A percentile compares a stretch with the other conserved stretches of the same genome.
These are phyloP conservation scores for Coemansia sp. DNA, from an alignment of 192 early-diverging fungal species.

Conservation along the genomic window DNA sequence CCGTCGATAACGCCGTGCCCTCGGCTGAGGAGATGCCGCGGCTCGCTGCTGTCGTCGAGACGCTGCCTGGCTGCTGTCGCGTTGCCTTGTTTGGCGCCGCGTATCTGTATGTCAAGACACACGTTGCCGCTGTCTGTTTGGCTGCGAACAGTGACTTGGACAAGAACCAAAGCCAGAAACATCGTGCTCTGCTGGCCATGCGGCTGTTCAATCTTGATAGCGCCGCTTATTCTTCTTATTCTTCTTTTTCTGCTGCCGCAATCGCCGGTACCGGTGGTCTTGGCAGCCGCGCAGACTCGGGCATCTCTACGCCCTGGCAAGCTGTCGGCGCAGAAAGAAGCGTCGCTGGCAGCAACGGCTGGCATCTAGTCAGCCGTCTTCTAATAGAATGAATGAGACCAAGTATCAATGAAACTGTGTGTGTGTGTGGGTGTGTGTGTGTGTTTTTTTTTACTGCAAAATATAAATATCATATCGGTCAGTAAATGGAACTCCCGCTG, in stretches of 20 bases:
- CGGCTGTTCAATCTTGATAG: neutral
- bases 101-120: constrained; percentile 24
- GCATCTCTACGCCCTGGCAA: neutral
- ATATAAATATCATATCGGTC: neutral
- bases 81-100: constrained; percentile 27
- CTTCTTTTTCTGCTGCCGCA: neutral
- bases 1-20: constrained; percentile 5
- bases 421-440: no score
- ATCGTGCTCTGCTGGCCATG: neutral
- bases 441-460: neutral
- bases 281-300: neutral
- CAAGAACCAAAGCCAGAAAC: neutral
- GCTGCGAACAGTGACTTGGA: no score
- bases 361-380: constrained; percentile 18
- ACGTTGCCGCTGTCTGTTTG: constrained; percentile 2
- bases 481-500: neutral
- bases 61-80: neutral
- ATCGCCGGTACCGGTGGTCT: no score
- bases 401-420: no score
- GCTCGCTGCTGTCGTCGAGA: constrained; percentile 4
- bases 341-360: constrained; percentile 13
- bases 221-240: no score
- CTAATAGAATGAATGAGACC: constrained; percentile 12
- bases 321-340: no score
- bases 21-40: constrained; percentile 7